These are phyloP conservation scores for Blastobotrys robertii DNA, from an alignment of 805 yeast genomes.

Conservation along the genomic window DNA sequence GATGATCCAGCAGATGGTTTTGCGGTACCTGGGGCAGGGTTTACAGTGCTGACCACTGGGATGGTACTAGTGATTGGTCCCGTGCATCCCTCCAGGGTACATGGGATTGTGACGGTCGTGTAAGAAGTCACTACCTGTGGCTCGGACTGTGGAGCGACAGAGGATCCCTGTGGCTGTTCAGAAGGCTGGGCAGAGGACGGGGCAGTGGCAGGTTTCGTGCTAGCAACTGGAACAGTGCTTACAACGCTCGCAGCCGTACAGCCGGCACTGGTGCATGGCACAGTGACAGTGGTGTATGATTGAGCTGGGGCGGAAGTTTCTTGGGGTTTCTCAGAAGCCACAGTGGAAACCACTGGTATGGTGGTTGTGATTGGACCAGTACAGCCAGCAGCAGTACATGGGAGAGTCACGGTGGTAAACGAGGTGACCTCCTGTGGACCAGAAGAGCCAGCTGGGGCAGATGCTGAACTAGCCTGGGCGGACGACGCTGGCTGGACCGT, in stretches of 20 bases:
- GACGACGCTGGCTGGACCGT: background rate
- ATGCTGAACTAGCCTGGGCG: conserved; percentile 1
- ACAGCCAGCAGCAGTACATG: conserved; percentile 3
- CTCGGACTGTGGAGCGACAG: background rate
- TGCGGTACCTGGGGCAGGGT: conserved; percentile 1
- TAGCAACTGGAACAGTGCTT: background rate
- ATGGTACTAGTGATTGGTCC: background rate
- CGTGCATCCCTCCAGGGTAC: background rate
- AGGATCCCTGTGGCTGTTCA: no score
- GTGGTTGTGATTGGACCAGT: background rate
- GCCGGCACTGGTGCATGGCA: background rate
- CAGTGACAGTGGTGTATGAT: background rate
- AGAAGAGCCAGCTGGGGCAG: background rate
- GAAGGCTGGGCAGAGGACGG: background rate
- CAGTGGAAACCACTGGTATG: conserved; percentile 1
- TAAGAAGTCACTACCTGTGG: background rate
- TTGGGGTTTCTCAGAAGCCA: no score
- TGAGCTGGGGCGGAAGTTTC: no score
- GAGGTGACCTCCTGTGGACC: background rate
- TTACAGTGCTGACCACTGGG: background rate
- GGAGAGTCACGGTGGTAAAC: conserved; percentile 3
- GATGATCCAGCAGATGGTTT: background rate
- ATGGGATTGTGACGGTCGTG: conserved; percentile 7
- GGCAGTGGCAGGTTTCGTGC: background rate
- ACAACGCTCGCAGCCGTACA: background rate